phyloP scores from a whole-genome alignment of 2,329 filamentous ascomycete genomes.

The Arachnomyces sp. region DNA sequence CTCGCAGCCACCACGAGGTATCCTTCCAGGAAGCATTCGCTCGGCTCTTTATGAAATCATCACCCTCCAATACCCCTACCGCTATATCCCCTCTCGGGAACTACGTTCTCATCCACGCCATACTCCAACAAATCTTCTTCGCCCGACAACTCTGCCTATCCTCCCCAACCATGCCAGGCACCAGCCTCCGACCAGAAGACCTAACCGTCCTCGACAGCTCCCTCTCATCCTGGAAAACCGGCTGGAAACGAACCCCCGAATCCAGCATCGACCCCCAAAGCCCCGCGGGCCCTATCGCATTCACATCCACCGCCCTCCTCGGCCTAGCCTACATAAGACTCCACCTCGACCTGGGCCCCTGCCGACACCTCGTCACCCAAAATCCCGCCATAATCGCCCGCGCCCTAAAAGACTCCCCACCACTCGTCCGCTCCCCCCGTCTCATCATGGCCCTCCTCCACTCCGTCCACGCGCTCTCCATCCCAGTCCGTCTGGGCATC shows the following conservation, averaged over 20 bases:
- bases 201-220: constrained; percentile 39
- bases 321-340: constrained; percentile 41
- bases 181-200: constrained; percentile 37
- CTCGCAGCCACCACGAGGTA: constrained; percentile 26
- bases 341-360: constrained; percentile 41
- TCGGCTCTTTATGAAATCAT: constrained; percentile 34
- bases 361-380: constrained; percentile 39
- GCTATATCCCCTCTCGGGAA: constrained; percentile 44
- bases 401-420: constrained; percentile 36
- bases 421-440: constrained; percentile 35
- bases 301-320: constrained; percentile 42
- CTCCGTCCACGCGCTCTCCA: constrained; percentile 47
- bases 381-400: constrained; percentile 39
- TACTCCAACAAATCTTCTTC: constrained; percentile 48
- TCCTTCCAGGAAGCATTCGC: constrained; percentile 38
- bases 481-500: constrained; percentile 46
- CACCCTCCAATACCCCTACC: constrained; percentile 25
- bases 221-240: constrained; percentile 43
- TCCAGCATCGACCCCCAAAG: constrained; percentile 48
- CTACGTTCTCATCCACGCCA: constrained; percentile 46
- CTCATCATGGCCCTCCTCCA: constrained; percentile 45
- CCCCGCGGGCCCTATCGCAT: constrained; percentile 45
- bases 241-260: constrained; percentile 46
- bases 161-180: constrained; percentile 34
- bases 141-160: constrained; percentile 41